Base-by-base conservation (phyloP, 768 basidiomycete species). In the Clitopilus hobsonii region DNA sequence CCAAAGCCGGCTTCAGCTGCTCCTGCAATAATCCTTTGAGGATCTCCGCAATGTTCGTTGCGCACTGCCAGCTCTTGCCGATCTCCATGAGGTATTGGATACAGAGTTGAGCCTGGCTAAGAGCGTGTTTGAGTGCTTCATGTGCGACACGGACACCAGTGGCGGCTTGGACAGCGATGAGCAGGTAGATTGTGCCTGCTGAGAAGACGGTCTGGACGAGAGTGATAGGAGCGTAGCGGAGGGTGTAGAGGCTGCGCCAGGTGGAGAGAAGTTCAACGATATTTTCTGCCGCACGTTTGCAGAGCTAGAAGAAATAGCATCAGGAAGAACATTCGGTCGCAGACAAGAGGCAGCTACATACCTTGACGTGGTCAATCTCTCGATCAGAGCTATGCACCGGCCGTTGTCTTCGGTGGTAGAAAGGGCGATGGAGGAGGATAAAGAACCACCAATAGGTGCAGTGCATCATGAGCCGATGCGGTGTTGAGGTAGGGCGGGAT, bases 381-480 rank as follows among this genome's bases (percentile, higher is more conserved):
- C 64, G 68, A 55, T 72, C 75, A 11, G 65, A 69, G 56, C 57
- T 69, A 60, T 71, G 67, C 57, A 68, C 67, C 56, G 67, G 66
- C 56, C 74, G 68, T 53, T 73, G 57, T 61, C 71, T 68, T 57
- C 70, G 78, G 58, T 67, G 76, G 65, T 73, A 82, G 71, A 70
- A 82, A 0, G 83, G 83, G 2, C 84, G 74, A 56, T 85, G 82
- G 0, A 86, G 75, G 16, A 86, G 74, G 28, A 86, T 82, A 58
- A 79, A 76, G 16, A 79, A 66, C 79, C 82, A 84, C 74, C 80
- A 80, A 62, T 81, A 83, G 8, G 76, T 70, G 25, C 79, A 68
- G 57, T 85, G 82, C 55, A 84, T 69, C 74, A 80, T 80, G 25
- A 85, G 66, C 24, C 78, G 71, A 55, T 84, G 82, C 0, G 82